These are phyloP conservation scores for Crinitomyces ghanaensis DNA, from an alignment of 805 yeast species.

Conservation along the genomic window DNA sequence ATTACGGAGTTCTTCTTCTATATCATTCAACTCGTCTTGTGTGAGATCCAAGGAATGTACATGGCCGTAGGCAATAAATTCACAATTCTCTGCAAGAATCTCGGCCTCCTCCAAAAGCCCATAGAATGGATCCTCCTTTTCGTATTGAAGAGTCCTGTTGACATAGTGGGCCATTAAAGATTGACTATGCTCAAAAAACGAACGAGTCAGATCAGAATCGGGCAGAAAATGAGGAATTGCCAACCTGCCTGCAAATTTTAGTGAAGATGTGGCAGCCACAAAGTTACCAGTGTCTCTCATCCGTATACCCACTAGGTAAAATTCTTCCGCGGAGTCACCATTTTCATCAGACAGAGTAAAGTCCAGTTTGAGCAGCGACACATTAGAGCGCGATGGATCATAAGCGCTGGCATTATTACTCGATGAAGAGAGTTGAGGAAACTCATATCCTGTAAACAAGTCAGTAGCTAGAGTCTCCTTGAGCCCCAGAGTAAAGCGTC, in stretches of 20 bases:
- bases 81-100: conserved; percentile 47
- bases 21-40: conserved; percentile 39
- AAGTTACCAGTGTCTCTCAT: conserved; percentile 24
- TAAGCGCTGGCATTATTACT: too few species aligned
- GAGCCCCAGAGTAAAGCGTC: too few species aligned
- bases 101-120: conserved; percentile 42
- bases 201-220: conserved; percentile 42
- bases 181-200: conserved; percentile 44
- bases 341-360: conserved; percentile 12
- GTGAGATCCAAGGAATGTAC: conserved; percentile 48
- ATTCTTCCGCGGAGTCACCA: conserved; percentile 16
- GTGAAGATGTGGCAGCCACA: conserved; percentile 21
- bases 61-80: conserved; percentile 58
- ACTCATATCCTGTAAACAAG: too few species aligned
- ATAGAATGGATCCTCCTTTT: conserved; percentile 47
- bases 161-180: conserved; percentile 34
- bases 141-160: conserved; percentile 28
- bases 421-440: too few species aligned
- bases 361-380: conserved; percentile 9
- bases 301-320: conserved; percentile 26
- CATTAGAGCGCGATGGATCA: conserved; percentile 3
- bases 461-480: too few species aligned
- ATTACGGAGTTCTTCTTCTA: conserved; percentile 59
- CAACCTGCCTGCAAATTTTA: conserved; percentile 23
- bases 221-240: conserved; percentile 34